These are phyloP conservation scores for Globisporangium alternatum DNA, from an alignment of 352 stramenopile species.

Conservation along the genomic window DNA sequence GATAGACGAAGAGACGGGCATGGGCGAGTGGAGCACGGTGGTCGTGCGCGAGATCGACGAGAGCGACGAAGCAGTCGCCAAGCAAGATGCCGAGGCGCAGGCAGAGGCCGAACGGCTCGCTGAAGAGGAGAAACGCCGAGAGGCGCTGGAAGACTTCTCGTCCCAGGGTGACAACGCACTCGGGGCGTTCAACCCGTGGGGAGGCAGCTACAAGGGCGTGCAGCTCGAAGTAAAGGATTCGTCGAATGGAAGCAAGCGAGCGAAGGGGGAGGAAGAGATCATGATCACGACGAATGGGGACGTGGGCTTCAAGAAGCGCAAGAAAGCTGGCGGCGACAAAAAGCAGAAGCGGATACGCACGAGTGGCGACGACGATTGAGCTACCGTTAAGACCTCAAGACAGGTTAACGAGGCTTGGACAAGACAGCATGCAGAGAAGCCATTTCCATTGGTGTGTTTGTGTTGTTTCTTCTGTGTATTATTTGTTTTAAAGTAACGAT, in stretches of 20 bases:
- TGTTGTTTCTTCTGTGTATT: slow-evolving; percentile 13
- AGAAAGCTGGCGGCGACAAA: slow-evolving; percentile 29
- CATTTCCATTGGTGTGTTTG: slow-evolving; percentile 2
- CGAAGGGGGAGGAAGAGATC: slow-evolving; percentile 44
- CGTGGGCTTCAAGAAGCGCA: slow-evolving; percentile 77
- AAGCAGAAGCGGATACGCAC: slow-evolving; percentile 69
- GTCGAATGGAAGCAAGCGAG: slow-evolving; percentile 12
- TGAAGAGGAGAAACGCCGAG: slow-evolving; percentile 50
- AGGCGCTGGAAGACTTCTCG: slow-evolving; percentile 66
- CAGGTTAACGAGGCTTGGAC: not conserved
- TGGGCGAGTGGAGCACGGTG: slow-evolving; percentile 82
- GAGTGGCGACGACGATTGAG: slow-evolving; percentile 44
- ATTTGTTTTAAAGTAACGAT: slow-evolving; percentile 24
- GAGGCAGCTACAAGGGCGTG: slow-evolving; percentile 82
- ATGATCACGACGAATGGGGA: slow-evolving; percentile 46
- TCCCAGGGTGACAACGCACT: slow-evolving; percentile 70
- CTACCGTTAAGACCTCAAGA: not conserved
- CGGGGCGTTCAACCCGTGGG: slow-evolving; percentile 79
- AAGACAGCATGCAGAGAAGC: slow-evolving; percentile 2
- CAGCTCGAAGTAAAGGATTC: slow-evolving; percentile 41
- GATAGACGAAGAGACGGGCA: slow-evolving; percentile 73
- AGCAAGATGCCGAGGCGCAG: slow-evolving; percentile 45
- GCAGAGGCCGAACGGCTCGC: slow-evolving; percentile 29
- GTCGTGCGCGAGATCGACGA: slow-evolving; percentile 74
- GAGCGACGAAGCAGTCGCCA: slow-evolving; percentile 55